Conservation (phyloP, 1,284 basidiomycete species). For the Butyriboletus appendiculatus region DNA sequence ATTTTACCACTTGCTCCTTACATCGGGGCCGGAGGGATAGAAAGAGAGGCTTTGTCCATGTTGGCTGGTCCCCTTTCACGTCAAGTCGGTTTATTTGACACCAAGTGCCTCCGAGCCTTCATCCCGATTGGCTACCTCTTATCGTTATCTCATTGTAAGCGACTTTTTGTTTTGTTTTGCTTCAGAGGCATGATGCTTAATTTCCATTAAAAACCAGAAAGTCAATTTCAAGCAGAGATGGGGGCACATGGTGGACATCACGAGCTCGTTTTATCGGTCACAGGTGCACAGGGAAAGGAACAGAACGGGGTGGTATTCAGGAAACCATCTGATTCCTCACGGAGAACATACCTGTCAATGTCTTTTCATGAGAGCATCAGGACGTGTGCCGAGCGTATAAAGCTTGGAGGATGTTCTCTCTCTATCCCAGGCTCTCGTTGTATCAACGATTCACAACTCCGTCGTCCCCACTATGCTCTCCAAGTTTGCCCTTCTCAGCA, state of each 20-base stretch:
- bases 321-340: neutral
- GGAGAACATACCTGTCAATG: neutral
- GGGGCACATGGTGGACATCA: neutral
- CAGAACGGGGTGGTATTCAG: neutral
- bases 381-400: conserved; percentile 11
- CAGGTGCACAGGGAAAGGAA: neutral
- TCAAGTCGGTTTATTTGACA: neutral
- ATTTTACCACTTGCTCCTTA: neutral
- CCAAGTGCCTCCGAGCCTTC: neutral
- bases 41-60: neutral
- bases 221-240: neutral
- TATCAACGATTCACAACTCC: neutral
- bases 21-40: neutral
- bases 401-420: neutral
- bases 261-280: neutral
- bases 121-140: neutral
- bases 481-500: no score
- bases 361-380: neutral
- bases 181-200: neutral
- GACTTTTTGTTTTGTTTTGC: neutral
- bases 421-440: neutral
- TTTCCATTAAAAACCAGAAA: neutral
- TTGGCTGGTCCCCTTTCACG: neutral
- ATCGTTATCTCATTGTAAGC: neutral
- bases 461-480: conserved; percentile 7